These are phyloP conservation scores for Sporothrix dimorphospora DNA, from an alignment of 2,329 filamentous ascomycete species.

Conservation along the genomic window DNA sequence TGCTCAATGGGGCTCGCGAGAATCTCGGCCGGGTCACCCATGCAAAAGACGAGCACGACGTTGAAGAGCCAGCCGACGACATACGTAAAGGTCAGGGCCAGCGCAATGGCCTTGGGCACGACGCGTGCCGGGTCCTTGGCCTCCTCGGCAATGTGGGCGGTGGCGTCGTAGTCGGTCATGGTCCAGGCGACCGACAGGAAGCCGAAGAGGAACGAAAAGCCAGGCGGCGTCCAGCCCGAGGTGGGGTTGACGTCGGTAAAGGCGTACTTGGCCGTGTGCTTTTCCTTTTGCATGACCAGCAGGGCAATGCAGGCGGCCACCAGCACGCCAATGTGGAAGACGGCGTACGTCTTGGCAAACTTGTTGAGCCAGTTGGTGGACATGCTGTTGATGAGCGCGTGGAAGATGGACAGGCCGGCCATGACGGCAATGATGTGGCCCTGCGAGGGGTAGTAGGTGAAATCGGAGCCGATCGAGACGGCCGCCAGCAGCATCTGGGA, in stretches of 20 bases:
- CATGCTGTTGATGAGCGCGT: slow-evolving; percentile 57
- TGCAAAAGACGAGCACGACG: slow-evolving; percentile 61
- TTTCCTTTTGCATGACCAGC: slow-evolving; percentile 53
- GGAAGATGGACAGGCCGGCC: slow-evolving; percentile 56
- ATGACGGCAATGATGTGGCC: slow-evolving; percentile 57
- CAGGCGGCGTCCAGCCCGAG: slow-evolving; percentile 58
- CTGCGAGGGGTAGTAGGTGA: slow-evolving; percentile 50
- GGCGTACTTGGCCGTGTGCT: slow-evolving; percentile 56
- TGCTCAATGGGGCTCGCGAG: slow-evolving; percentile 52
- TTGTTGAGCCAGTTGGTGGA: slow-evolving; percentile 62
- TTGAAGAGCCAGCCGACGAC: slow-evolving; percentile 60
- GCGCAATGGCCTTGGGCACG: slow-evolving; percentile 54
- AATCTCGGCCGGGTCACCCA: slow-evolving; percentile 54
- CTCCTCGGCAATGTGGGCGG: slow-evolving; percentile 54
- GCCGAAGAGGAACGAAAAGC: slow-evolving; percentile 63
- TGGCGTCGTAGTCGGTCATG: slow-evolving; percentile 54
- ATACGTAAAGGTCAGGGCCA: slow-evolving; percentile 60
- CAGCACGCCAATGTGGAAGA: slow-evolving; percentile 58
- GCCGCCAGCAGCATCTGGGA: slow-evolving; percentile 60
- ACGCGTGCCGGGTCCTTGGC: slow-evolving; percentile 44
- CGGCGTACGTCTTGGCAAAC: slow-evolving; percentile 60
- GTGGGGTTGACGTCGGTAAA: slow-evolving; percentile 57
- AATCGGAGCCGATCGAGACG: slow-evolving; percentile 54
- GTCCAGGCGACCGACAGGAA: slow-evolving; percentile 63
- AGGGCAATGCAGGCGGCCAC: slow-evolving; percentile 56